phyloP scores from a whole-genome alignment of 768 basidiomycete species.

The Mycena indigotica region DNA sequence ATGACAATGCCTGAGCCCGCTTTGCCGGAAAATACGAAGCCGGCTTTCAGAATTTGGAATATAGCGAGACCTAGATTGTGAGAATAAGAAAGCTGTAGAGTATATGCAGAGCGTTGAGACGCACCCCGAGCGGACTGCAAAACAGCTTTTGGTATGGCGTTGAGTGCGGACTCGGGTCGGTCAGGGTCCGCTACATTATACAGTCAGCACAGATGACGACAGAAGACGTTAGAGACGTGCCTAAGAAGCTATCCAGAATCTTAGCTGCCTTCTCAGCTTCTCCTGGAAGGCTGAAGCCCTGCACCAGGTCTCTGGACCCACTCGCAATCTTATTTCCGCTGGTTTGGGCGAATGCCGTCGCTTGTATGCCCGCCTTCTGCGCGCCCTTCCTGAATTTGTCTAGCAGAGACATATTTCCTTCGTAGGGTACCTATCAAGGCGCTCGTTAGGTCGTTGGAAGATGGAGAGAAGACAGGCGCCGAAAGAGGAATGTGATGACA shows the following conservation, averaged over 20 bases:
- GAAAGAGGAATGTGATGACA: too few species aligned
- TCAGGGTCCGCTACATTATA: constrained; percentile 73
- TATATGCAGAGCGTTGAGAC: constrained; percentile 16
- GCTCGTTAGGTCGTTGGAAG: too few species aligned
- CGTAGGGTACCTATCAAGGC: too few species aligned
- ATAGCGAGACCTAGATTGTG: constrained; percentile 77
- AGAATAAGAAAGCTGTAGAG: constrained; percentile 1
- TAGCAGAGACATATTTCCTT: constrained; percentile 56
- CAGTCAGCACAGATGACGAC: constrained; percentile 1
- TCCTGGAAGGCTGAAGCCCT: constrained; percentile 86
- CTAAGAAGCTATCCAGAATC: constrained; percentile 89
- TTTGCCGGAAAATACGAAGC: constrained; percentile 94
- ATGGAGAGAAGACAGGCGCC: too few species aligned
- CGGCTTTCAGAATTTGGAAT: constrained; percentile 92
- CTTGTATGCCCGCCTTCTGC: constrained; percentile 80
- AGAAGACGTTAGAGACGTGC: too few species aligned
- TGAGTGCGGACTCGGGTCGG: constrained; percentile 87
- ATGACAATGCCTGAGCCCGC: constrained; percentile 93
- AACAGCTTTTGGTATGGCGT: constrained; percentile 91
- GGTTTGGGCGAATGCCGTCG: constrained; percentile 71
- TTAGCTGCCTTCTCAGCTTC: constrained; percentile 94
- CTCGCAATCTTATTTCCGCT: constrained; percentile 69
- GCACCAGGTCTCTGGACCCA: constrained; percentile 77
- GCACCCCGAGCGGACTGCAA: constrained; percentile 85
- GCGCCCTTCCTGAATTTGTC: constrained; percentile 83